These are phyloP conservation scores for Ustilago vetiveriae DNA, from an alignment of 1,284 basidiomycete genomes.

Conservation along the genomic window DNA sequence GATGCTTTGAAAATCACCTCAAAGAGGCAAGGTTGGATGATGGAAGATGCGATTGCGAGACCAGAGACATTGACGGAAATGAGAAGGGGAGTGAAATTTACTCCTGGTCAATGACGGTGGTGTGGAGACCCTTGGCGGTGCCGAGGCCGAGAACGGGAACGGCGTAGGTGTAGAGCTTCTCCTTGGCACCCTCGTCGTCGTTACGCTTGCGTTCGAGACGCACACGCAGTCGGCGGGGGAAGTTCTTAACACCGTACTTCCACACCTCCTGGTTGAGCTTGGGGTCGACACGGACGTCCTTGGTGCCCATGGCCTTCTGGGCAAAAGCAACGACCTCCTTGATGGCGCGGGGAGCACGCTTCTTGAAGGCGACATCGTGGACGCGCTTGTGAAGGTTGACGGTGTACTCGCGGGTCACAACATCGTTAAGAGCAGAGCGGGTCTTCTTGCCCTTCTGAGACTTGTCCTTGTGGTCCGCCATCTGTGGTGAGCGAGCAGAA, in stretches of 20 bases:
- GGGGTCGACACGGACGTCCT: constrained; percentile 67
- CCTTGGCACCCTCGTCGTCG: constrained; percentile 67
- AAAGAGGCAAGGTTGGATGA: constrained; percentile 11
- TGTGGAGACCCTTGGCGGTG: constrained; percentile 66
- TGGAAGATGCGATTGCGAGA: constrained; percentile 37
- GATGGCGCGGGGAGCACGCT: constrained; percentile 65
- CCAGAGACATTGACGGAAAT: constrained; percentile 28
- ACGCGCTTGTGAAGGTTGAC: constrained; percentile 67
- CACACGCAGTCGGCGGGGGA: constrained; percentile 64
- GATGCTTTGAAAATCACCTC: constrained; percentile 21
- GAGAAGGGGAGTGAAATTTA: constrained; percentile 15
- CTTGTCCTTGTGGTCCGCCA: constrained; percentile 62
- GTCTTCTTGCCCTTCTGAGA: constrained; percentile 66
- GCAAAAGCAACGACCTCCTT: constrained; percentile 66
- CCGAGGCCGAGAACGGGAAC: constrained; percentile 65
- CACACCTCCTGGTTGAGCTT: constrained; percentile 67
- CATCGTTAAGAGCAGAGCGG: constrained; percentile 64
- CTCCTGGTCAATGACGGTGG: constrained; percentile 65
- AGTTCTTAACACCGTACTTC: constrained; percentile 67
- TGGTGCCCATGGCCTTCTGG: constrained; percentile 66
- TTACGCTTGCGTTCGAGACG: constrained; percentile 67
- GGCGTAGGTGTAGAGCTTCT: constrained; percentile 67
- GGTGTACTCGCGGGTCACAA: constrained; percentile 64
- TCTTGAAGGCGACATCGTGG: constrained; percentile 65
- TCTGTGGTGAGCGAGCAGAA: constrained; percentile 24